A percentile compares a stretch with the other conserved stretches of the same genome.
These are phyloP conservation scores for Ajuga reptans DNA, from an alignment of 305 asterid genomes.

Conservation along the genomic window DNA sequence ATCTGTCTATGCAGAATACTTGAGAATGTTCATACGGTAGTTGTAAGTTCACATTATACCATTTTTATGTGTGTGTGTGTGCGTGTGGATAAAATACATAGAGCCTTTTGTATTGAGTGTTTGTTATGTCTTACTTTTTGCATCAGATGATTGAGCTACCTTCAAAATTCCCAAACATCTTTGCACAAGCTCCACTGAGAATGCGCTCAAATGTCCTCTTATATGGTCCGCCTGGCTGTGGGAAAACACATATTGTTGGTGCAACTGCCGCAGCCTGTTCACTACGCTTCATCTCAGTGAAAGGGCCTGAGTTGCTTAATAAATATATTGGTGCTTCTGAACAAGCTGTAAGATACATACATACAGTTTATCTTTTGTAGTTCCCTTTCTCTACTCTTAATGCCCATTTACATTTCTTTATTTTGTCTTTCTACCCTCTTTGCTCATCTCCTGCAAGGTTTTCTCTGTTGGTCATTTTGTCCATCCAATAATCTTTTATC, in stretches of 20 bases:
- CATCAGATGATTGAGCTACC: conserved; percentile 88
- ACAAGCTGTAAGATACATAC: conserved; percentile 80
- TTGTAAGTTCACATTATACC: not conserved
- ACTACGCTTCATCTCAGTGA: conserved; percentile 84
- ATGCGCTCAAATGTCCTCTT: conserved; percentile 92
- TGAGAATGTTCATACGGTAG: not conserved
- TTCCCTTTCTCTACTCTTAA: not conserved
- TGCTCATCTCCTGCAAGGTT: not conserved
- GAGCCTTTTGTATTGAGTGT: not conserved
- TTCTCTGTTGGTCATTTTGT: not conserved
- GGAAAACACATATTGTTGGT: conserved; percentile 95
- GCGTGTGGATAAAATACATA: not conserved
- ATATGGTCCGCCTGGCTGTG: conserved; percentile 99
- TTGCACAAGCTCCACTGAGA: conserved; percentile 83
- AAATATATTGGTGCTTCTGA: conserved; percentile 98
- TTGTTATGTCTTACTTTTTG: conserved; percentile 1
- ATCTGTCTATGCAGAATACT: not conserved
- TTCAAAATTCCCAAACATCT: conserved; percentile 74
- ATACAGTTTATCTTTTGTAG: conserved; percentile 5
- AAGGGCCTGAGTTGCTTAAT: conserved; percentile 95
- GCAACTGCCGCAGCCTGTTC: conserved; percentile 99
- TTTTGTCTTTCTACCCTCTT: not conserved
- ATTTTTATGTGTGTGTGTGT: too few species aligned
- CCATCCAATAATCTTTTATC: not conserved
- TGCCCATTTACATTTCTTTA: not conserved